A percentile compares a stretch with the other conserved stretches of the same genome.
These are phyloP conservation scores for Cystofilobasidium capitatum DNA, from an alignment of 768 basidiomycete genomes.

Conservation along the genomic window DNA sequence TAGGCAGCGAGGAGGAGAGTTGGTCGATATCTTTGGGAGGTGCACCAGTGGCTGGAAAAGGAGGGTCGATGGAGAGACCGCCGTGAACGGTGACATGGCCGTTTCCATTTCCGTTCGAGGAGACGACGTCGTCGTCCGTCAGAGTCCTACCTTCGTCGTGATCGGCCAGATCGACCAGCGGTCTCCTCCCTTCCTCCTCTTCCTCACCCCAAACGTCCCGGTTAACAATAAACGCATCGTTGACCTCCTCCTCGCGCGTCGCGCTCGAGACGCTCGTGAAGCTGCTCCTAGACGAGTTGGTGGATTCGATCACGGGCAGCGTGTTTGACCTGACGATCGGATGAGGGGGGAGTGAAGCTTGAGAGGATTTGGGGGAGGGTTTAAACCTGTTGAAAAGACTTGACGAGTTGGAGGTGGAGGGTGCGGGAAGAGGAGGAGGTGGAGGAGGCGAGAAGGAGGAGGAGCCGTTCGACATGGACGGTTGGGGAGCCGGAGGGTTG, in stretches of 20 bases:
- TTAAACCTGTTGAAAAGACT: neutral
- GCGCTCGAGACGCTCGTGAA: constrained; percentile 2
- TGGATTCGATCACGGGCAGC: neutral
- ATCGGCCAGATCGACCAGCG: neutral
- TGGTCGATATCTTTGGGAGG: no score
- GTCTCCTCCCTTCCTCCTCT: neutral
- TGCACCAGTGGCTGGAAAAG: neutral
- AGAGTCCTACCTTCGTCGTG: neutral
- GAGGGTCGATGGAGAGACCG: neutral
- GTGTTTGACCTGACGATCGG: neutral
- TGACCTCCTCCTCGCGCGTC: neutral
- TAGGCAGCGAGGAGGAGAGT: neutral
- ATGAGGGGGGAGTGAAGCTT: neutral
- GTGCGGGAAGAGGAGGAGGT: neutral
- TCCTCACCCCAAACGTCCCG: neutral
- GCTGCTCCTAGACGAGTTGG: neutral
- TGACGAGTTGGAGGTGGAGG: neutral
- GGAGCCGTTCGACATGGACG: neutral
- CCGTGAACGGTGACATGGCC: neutral
- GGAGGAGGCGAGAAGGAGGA: constrained; percentile 1
- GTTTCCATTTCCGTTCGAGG: neutral
- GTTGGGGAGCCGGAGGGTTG: neutral
- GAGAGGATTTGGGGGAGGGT: neutral
- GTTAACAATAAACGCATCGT: neutral
- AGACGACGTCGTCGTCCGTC: neutral